A percentile compares a stretch with the other conserved stretches of the same genome.
These are phyloP conservation scores for Hydnomerulius pinastri DNA, from an alignment of 768 basidiomycete species.

Conservation along the genomic window DNA sequence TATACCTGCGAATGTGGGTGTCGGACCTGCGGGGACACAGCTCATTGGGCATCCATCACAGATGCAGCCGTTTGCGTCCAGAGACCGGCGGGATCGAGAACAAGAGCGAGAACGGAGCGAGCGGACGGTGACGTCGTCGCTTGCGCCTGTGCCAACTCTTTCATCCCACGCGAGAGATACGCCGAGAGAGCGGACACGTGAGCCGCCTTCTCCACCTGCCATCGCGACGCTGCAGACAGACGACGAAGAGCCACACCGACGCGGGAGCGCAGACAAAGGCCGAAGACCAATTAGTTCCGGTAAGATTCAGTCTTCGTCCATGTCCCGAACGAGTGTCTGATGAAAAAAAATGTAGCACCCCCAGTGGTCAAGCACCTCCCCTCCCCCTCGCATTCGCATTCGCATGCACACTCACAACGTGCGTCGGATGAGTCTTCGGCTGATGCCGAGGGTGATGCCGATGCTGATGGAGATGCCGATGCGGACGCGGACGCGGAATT, in stretches of 20 bases:
- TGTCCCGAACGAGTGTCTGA: not conserved
- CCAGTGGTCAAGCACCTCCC: slow-evolving; percentile 25
- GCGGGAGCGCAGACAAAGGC: slow-evolving; percentile 21
- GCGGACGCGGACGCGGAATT: slow-evolving; percentile 46
- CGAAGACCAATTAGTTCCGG: slow-evolving; percentile 32
- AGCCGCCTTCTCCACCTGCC: slow-evolving; percentile 33
- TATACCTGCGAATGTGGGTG: slow-evolving; percentile 28
- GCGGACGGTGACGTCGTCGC: slow-evolving; percentile 25
- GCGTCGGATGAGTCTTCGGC: slow-evolving; percentile 30
- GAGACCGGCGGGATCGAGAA: slow-evolving; percentile 29
- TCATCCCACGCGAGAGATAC: slow-evolving; percentile 13
- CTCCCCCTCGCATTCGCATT: slow-evolving; percentile 25
- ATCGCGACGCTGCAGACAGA: slow-evolving; percentile 32
- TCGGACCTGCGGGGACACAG: slow-evolving; percentile 28
- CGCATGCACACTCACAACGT: slow-evolving; percentile 26
- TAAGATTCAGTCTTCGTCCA: slow-evolving; percentile 8
- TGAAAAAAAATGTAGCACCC: slow-evolving; percentile 11
- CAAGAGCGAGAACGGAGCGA: slow-evolving; percentile 4
- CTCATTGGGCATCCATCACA: slow-evolving; percentile 24
- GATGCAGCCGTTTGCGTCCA: slow-evolving; percentile 24
- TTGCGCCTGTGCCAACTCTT: slow-evolving; percentile 19
- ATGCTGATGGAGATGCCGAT: slow-evolving; percentile 41
- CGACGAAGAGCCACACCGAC: slow-evolving; percentile 26
- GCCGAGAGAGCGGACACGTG: slow-evolving; percentile 22
- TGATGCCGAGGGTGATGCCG: slow-evolving; percentile 34